Percentiles rank a stretch among this genome's conserved stretches.
These are phyloP conservation scores for Heterobasidion occidentale DNA, from an alignment of 1,284 basidiomycete genomes.

Conservation along the genomic window DNA sequence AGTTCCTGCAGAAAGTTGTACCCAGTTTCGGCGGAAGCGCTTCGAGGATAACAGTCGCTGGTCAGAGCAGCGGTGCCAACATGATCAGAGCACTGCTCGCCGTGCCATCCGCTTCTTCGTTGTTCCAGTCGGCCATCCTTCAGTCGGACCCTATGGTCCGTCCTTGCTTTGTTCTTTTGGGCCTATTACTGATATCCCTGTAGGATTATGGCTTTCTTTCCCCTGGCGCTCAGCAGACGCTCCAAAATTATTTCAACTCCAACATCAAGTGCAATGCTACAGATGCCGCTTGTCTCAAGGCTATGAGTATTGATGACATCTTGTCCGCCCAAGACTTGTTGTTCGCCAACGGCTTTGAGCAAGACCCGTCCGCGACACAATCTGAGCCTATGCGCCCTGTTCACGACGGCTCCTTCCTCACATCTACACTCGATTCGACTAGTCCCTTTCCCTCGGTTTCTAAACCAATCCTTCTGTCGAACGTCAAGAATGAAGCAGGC, in stretches of 20 bases:
- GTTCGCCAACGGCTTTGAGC: conserved; percentile 25
- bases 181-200: not conserved
- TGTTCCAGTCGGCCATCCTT: conserved; percentile 71
- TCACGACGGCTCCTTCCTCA: conserved; percentile 50
- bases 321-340: conserved; percentile 41
- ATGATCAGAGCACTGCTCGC: conserved; percentile 74
- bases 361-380: conserved; percentile 46
- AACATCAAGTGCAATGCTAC: conserved; percentile 38
- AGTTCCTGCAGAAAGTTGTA: conserved; percentile 55
- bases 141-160: conserved; percentile 83
- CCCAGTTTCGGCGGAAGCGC: conserved; percentile 64
- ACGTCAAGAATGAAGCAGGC: conserved; percentile 64
- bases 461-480: conserved; percentile 65
- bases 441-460: conserved; percentile 43
- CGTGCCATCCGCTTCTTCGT: conserved; percentile 50
- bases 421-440: conserved; percentile 49
- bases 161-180: conserved; percentile 1
- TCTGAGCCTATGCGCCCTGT: conserved; percentile 57
- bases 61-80: conserved; percentile 81
- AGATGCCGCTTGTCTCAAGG: conserved; percentile 43
- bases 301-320: conserved; percentile 42
- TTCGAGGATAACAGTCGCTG: conserved; percentile 72
- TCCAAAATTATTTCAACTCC: conserved; percentile 49
- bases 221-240: conserved; percentile 38
- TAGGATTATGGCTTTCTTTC: conserved; percentile 72